Evolutionary conservation across 2,329 filamentous ascomycete species (phyloP).

Genomic region (Lasiodiplodia sp.): DNA sequence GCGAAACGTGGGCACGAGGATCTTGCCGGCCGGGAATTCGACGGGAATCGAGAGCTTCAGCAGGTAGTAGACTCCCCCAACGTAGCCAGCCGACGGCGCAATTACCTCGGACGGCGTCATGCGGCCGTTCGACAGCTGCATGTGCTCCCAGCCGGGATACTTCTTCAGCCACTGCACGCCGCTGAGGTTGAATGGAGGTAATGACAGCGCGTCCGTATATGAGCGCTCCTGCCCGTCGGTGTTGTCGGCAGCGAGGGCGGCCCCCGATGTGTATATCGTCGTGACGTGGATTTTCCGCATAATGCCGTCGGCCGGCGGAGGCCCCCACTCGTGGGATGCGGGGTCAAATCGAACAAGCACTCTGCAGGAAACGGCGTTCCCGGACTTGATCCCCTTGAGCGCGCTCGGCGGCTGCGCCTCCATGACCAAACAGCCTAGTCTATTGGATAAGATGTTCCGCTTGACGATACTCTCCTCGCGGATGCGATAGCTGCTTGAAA

Average conservation of each 20-base stretch:
- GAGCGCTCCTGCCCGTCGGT: neutral
- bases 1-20: neutral
- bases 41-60: slow-evolving; percentile 8
- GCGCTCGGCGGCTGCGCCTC: neutral
- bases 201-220: neutral
- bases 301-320: neutral
- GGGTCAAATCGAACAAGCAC: slow-evolving; percentile 7
- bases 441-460: neutral
- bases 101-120: neutral
- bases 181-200: neutral
- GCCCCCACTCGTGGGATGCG: neutral
- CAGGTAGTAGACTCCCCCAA: slow-evolving; percentile 7
- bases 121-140: neutral
- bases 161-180: neutral
- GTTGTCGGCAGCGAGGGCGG: too few species aligned
- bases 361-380: neutral
- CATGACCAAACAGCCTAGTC: slow-evolving; percentile 1
- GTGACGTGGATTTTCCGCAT: neutral
- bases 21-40: neutral
- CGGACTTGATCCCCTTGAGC: neutral
- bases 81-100: slow-evolving; percentile 1
- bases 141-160: neutral
- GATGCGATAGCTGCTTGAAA: slow-evolving; percentile 3
- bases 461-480: slow-evolving; percentile 9
- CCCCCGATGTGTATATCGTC: neutral